Conservation (phyloP, 75 land plant genomes). For the Gnetum montanum region DNA sequence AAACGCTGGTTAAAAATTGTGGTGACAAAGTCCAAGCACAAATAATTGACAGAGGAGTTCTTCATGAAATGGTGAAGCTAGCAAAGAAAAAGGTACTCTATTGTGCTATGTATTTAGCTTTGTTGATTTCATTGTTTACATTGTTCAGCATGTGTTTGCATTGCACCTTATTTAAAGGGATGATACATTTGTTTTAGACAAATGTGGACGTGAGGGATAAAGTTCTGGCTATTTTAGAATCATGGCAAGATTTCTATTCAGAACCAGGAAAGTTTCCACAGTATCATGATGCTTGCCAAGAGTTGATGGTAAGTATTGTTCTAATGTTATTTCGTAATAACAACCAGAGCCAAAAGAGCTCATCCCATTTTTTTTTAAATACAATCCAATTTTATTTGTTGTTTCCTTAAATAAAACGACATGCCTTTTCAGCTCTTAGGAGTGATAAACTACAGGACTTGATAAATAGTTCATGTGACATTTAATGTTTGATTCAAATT, state of each 20-base stretch:
- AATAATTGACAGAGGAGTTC: slow-evolving; percentile 7
- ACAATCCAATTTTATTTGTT: too few species aligned
- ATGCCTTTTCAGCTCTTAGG: too few species aligned
- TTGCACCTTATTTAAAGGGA: background rate
- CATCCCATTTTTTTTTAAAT: too few species aligned
- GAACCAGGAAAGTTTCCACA: slow-evolving; percentile 10
- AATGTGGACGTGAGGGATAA: background rate
- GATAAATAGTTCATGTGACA: too few species aligned
- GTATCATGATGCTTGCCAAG: slow-evolving; percentile 5
- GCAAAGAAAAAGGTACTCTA: slow-evolving; percentile 6
- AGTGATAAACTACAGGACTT: too few species aligned
- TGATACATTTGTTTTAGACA: background rate
- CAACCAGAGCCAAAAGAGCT: too few species aligned
- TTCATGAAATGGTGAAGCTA: slow-evolving; percentile 8
- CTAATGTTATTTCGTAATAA: too few species aligned
- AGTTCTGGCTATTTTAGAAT: slow-evolving; percentile 1
- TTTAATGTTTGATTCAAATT: too few species aligned
- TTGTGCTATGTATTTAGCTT: too few species aligned
- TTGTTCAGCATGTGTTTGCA: too few species aligned
- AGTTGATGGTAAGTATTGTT: slow-evolving; percentile 4
- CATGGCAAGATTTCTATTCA: slow-evolving; percentile 1
- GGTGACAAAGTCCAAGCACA: slow-evolving; percentile 1
- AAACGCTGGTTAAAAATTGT: slow-evolving; percentile 6
- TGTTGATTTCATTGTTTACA: too few species aligned
- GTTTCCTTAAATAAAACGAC: too few species aligned